phyloP scores from a whole-genome alignment of 1,139 yeast species.

The Pneumocystis oryctolagi region DNA sequence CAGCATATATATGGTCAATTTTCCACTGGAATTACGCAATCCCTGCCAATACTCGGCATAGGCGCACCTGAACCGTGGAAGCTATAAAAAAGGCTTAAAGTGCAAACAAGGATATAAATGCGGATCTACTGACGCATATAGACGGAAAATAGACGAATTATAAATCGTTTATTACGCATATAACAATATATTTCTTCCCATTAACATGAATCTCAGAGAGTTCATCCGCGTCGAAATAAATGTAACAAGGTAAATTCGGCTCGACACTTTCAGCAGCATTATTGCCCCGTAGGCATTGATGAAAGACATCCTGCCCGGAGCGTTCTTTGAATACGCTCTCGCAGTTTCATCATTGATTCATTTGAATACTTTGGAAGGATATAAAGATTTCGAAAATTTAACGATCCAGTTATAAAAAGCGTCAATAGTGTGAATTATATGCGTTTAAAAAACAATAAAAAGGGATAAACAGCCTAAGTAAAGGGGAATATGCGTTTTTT shows the following conservation, averaged over 20 bases:
- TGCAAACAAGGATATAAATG: background rate
- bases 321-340: background rate
- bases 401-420: too few species aligned
- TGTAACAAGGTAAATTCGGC: background rate
- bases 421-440: background rate
- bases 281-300: background rate
- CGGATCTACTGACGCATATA: background rate
- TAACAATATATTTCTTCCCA: background rate
- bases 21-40: background rate
- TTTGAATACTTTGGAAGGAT: background rate
- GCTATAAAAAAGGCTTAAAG: background rate
- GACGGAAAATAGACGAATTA: background rate
- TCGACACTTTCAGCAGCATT: background rate
- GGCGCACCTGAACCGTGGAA: background rate
- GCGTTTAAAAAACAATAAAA: background rate
- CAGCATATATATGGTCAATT: background rate
- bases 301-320: background rate
- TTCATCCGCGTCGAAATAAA: background rate
- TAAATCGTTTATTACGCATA: background rate
- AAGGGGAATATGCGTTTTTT: background rate
- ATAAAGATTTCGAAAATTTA: background rate
- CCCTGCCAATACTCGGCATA: background rate
- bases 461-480: background rate
- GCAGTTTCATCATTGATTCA: background rate
- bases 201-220: background rate